Percentiles rank a stretch among this genome's conserved stretches.
Evolutionary conservation across 2,329 filamentous ascomycete genomes (phyloP).

Genomic region (Hysterium pulicare): DNA sequence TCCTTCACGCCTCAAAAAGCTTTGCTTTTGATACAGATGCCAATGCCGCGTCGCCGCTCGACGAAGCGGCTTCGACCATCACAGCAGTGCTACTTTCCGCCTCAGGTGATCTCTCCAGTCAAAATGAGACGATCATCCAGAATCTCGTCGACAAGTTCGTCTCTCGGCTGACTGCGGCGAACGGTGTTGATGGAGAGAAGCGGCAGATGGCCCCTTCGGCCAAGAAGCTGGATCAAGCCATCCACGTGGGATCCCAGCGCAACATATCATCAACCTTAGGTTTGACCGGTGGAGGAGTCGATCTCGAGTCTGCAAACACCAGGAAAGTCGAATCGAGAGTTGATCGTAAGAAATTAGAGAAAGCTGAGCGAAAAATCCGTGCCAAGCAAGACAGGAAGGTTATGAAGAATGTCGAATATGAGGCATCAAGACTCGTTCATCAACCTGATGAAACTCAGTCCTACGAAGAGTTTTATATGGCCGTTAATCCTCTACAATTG

Average conservation of each 20-base stretch:
- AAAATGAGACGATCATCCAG: conserved; percentile 74
- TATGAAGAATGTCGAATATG: conserved; percentile 98
- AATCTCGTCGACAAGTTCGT: conserved; percentile 89
- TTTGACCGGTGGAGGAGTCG: conserved; percentile 77
- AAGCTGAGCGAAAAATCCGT: conserved; percentile 94
- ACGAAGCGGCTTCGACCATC: conserved; percentile 78
- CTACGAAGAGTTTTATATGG: conserved; percentile 99
- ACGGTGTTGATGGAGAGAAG: conserved; percentile 64
- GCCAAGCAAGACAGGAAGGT: conserved; percentile 98
- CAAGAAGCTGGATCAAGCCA: conserved; percentile 85
- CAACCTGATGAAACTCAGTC: conserved; percentile 79
- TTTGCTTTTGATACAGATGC: conserved; percentile 72
- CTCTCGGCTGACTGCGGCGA: conserved; percentile 69
- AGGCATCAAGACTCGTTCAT: conserved; percentile 85
- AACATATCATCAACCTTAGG: conserved; percentile 96
- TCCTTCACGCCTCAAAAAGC: conserved; percentile 85
- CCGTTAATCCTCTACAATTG: conserved; percentile 92
- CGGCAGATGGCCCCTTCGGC: conserved; percentile 71
- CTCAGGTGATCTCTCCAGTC: conserved; percentile 72
- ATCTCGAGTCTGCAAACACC: conserved; percentile 87
- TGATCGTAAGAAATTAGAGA: conserved; percentile 97
- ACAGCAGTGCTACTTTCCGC: conserved; percentile 89
- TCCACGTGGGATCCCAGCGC: conserved; percentile 88
- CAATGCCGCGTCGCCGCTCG: conserved; percentile 68
- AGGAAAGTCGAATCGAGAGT: conserved; percentile 97